Evolutionary conservation across 2,329 filamentous ascomycete species (phyloP).

Genomic region (Corniculantispora saksenae): DNA sequence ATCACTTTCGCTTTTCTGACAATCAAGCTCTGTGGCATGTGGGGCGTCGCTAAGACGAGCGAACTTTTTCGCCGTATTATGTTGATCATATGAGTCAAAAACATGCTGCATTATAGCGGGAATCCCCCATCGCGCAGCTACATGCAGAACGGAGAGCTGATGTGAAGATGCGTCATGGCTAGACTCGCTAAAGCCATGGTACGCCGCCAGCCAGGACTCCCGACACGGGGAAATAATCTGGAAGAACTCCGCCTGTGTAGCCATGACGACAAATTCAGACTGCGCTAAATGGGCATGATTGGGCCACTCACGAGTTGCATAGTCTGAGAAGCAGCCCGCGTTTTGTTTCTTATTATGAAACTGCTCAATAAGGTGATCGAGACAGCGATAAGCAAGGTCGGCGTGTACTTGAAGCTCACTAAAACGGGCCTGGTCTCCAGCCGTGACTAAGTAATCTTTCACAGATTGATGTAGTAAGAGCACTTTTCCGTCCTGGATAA

Average conservation of each 20-base stretch:
- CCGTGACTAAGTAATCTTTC: constrained; percentile 22
- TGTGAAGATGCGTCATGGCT: background rate
- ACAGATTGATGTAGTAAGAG: constrained; percentile 23
- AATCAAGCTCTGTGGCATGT: too few relatives aligned
- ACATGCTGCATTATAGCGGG: constrained; percentile 11
- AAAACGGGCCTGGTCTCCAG: background rate
- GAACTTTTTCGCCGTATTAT: too few relatives aligned
- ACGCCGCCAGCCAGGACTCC: background rate
- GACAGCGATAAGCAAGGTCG: background rate
- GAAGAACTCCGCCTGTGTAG: constrained; percentile 16
- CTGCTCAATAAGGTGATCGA: background rate
- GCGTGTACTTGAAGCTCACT: background rate
- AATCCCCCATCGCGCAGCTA: constrained; percentile 21
- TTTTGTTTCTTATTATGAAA: background rate
- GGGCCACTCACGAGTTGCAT: constrained; percentile 12
- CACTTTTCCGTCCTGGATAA: constrained; percentile 22
- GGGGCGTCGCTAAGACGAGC: too few relatives aligned
- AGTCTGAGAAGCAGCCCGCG: background rate
- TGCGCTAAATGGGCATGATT: constrained; percentile 17
- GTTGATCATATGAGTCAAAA: background rate
- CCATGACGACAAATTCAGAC: constrained; percentile 8
- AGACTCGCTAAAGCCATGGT: background rate
- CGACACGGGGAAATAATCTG: constrained; percentile 9
- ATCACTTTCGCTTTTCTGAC: too few relatives aligned
- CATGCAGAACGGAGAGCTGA: constrained; percentile 16